These are phyloP conservation scores for Cornus controversa DNA, from an alignment of 148 eudicot genomes.

Conservation along the genomic window DNA sequence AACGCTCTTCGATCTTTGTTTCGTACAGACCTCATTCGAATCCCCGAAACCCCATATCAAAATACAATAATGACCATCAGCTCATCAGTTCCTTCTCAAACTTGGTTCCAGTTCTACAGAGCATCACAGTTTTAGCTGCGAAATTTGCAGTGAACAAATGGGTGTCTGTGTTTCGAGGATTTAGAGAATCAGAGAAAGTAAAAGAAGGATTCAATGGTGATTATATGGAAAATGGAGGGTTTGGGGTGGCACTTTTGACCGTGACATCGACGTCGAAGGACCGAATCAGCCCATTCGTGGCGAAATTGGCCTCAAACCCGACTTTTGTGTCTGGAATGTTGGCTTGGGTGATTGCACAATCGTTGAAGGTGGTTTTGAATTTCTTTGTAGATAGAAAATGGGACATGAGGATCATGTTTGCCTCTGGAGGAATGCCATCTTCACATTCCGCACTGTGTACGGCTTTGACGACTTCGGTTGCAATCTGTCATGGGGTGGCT, in stretches of 20 bases:
- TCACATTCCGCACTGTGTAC: constrained; percentile 88
- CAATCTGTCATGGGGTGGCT: constrained; percentile 77
- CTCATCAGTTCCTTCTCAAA: constrained; percentile 31
- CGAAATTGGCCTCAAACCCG: constrained; percentile 67
- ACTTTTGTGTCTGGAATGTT: constrained; percentile 71
- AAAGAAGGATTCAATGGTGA: background rate
- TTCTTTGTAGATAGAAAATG: constrained; percentile 78
- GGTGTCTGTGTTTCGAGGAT: constrained; percentile 22
- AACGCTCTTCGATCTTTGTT: constrained; percentile 17
- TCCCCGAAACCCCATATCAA: constrained; percentile 16
- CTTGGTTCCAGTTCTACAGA: constrained; percentile 33
- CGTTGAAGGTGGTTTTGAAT: constrained; percentile 60
- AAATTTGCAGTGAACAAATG: constrained; percentile 24
- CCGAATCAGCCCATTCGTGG: constrained; percentile 62
- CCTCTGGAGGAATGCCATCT: constrained; percentile 98
- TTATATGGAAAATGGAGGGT: constrained; percentile 48
- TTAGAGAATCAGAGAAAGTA: constrained; percentile 9
- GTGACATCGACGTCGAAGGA: constrained; percentile 62
- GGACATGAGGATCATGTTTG: constrained; percentile 62
- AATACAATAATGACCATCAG: constrained; percentile 15
- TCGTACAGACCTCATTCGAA: constrained; percentile 14
- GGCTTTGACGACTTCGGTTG: constrained; percentile 84
- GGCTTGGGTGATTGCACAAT: constrained; percentile 72
- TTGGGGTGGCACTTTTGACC: constrained; percentile 58
- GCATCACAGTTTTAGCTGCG: constrained; percentile 23